Percentiles rank a stretch among this genome's conserved stretches.
Conservation (phyloP, 108 stramenopile genomes). For the Conticribra guillardii region DNA sequence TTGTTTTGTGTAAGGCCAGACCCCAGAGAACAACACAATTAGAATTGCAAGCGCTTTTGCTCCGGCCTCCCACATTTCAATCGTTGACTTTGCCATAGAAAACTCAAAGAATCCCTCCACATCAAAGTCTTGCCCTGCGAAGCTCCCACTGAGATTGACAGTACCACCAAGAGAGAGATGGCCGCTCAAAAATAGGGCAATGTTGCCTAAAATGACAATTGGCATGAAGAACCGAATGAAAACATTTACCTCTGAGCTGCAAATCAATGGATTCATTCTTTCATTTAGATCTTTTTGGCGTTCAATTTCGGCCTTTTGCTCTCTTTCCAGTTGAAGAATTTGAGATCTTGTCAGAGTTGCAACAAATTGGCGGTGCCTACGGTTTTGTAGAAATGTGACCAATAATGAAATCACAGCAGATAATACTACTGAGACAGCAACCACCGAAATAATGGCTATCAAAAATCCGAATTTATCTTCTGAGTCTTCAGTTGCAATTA, state of each 20-base stretch:
- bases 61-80: slow-evolving; percentile 77
- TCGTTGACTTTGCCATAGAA: slow-evolving; percentile 64
- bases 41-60: slow-evolving; percentile 68
- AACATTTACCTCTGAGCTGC: slow-evolving; percentile 52
- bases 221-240: slow-evolving; percentile 60
- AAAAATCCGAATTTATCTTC: slow-evolving; percentile 54
- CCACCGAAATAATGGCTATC: slow-evolving; percentile 40
- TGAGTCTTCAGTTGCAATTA: slow-evolving; percentile 15
- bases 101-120: slow-evolving; percentile 77
- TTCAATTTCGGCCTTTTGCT: slow-evolving; percentile 27
- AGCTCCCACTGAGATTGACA: slow-evolving; percentile 59
- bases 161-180: slow-evolving; percentile 71
- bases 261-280: slow-evolving; percentile 57
- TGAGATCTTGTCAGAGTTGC: slow-evolving; percentile 42
- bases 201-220: slow-evolving; percentile 68
- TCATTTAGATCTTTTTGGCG: slow-evolving; percentile 49
- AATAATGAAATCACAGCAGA: slow-evolving; percentile 23
- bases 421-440: slow-evolving; percentile 27
- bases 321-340: slow-evolving; percentile 27
- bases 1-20: slow-evolving; percentile 88
- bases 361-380: slow-evolving; percentile 63
- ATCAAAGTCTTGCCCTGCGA: slow-evolving; percentile 65
- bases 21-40: slow-evolving; percentile 74
- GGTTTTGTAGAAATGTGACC: slow-evolving; percentile 41
- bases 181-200: slow-evolving; percentile 75